Percentiles rank a stretch among this genome's conserved stretches.
These are phyloP conservation scores for Penicillium macrosclerotiorum DNA, from an alignment of 495 filamentous ascomycete genomes.

Conservation along the genomic window DNA sequence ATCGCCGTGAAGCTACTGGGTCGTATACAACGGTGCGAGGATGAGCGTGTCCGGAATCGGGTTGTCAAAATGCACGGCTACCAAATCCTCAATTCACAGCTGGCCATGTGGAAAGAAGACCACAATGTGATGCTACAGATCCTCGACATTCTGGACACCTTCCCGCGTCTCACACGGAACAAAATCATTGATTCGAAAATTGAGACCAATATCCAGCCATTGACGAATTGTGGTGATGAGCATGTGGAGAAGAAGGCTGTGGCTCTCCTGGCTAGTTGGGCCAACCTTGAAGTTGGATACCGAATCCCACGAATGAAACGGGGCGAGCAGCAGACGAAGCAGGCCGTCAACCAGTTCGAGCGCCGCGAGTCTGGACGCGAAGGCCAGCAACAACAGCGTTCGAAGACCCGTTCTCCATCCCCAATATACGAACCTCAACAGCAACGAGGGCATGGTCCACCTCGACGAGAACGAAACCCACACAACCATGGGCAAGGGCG, in stretches of 20 bases:
- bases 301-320: slow-evolving; percentile 85
- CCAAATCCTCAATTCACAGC: slow-evolving; percentile 82
- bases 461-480: slow-evolving; percentile 58
- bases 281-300: slow-evolving; percentile 86
- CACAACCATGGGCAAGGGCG: slow-evolving; percentile 49
- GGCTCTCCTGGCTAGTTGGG: slow-evolving; percentile 78
- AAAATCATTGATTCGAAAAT: slow-evolving; percentile 98
- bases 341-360: slow-evolving; percentile 58
- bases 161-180: slow-evolving; percentile 90
- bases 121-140: slow-evolving; percentile 85
- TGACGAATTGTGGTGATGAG: slow-evolving; percentile 69
- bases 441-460: slow-evolving; percentile 49
- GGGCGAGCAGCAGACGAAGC: slow-evolving; percentile 51
- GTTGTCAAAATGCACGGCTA: slow-evolving; percentile 97
- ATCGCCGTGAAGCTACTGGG: slow-evolving; percentile 92
- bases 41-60: slow-evolving; percentile 82
- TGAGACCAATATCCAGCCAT: slow-evolving; percentile 72
- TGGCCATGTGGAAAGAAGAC: slow-evolving; percentile 83
- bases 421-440: slow-evolving; percentile 50
- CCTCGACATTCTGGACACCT: slow-evolving; percentile 81
- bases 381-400: slow-evolving; percentile 58
- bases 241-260: slow-evolving; percentile 69
- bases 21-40: slow-evolving; percentile 85
- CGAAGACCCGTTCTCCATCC: slow-evolving; percentile 51
- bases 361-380: slow-evolving; percentile 64